Evolutionary conservation across 1,284 basidiomycete species (phyloP).

Genomic region (Puccinia polysora): DNA sequence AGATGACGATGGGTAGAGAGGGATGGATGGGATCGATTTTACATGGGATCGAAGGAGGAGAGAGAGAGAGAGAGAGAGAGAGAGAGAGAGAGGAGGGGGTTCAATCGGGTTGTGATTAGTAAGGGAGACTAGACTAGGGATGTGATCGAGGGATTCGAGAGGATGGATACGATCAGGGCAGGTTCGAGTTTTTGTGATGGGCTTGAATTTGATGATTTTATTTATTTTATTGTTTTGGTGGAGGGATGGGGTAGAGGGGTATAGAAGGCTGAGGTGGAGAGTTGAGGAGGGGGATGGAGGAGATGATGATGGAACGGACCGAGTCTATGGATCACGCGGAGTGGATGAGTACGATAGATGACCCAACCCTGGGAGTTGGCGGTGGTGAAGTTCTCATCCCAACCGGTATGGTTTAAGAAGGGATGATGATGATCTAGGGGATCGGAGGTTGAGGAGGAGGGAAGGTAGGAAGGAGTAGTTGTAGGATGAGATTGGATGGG

Average conservation of each 20-base stretch:
- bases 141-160: too few species aligned
- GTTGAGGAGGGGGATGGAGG: background rate
- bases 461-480: background rate
- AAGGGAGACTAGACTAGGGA: too few species aligned
- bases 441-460: background rate
- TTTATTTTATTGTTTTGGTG: too few species aligned
- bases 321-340: conserved; percentile 71
- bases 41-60: conserved; percentile 13
- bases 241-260: too few species aligned
- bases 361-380: conserved; percentile 80
- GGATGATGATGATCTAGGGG: background rate
- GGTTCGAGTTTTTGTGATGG: too few species aligned
- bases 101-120: too few species aligned
- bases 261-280: background rate
- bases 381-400: conserved; percentile 70
- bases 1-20: background rate
- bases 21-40: conserved; percentile 19
- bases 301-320: conserved; percentile 61
- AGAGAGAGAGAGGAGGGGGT: too few species aligned
- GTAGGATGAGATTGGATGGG: too few species aligned
- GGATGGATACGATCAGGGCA: too few species aligned
- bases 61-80: too few species aligned
- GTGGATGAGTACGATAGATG: conserved; percentile 73
- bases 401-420: conserved; percentile 1
- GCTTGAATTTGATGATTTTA: too few species aligned